Evolutionary conservation across 257 asterid genomes (phyloP).

Genomic region (Rhazya stricta): DNA sequence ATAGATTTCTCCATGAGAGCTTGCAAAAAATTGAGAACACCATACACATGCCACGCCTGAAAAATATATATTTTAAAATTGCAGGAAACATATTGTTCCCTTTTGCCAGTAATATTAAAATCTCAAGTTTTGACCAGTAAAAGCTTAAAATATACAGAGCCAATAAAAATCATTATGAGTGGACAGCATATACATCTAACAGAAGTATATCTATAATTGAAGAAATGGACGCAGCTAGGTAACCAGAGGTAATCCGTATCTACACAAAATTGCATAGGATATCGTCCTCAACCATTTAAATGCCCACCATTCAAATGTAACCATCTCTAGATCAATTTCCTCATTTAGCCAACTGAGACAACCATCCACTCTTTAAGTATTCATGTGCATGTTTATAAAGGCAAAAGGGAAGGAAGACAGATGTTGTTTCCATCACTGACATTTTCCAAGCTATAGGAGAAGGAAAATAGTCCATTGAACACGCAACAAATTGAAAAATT

Average conservation of each 20-base stretch:
- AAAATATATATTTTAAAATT: constrained; percentile 10
- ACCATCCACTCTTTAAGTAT: background rate
- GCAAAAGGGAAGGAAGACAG: background rate
- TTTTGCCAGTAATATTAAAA: too few relatives aligned
- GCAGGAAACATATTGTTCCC: background rate
- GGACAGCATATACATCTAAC: background rate
- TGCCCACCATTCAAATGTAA: background rate
- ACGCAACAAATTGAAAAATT: background rate
- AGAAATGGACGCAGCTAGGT: background rate
- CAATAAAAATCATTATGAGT: background rate
- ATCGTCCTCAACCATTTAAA: background rate
- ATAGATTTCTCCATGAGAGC: constrained; percentile 93
- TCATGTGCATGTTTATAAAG: background rate
- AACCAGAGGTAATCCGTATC: background rate
- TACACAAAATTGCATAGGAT: background rate
- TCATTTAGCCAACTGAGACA: background rate
- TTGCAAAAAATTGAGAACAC: constrained; percentile 87
- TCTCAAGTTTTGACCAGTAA: background rate
- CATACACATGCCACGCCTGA: constrained; percentile 95
- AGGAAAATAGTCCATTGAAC: background rate
- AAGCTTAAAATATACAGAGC: background rate
- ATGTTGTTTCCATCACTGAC: background rate
- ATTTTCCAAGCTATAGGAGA: background rate
- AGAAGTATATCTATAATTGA: background rate
- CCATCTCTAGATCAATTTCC: background rate